These are phyloP conservation scores for Diaporthe velutina DNA, from an alignment of 2,329 filamentous ascomycete genomes.

Conservation along the genomic window DNA sequence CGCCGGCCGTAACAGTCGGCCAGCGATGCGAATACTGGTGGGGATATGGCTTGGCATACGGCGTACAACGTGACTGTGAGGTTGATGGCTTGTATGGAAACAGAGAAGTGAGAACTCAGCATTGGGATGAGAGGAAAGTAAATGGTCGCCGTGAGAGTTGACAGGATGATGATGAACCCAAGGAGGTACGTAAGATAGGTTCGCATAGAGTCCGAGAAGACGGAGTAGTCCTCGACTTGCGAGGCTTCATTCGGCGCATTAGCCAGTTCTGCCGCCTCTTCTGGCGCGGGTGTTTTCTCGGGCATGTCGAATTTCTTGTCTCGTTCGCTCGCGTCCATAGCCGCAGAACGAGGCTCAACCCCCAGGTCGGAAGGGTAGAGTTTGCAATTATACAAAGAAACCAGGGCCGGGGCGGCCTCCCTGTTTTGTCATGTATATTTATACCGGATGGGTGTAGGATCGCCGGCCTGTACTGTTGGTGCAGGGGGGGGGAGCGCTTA, in stretches of 20 bases:
- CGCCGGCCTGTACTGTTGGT: not conserved
- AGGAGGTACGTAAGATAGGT: conserved; percentile 7
- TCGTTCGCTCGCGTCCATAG: not conserved
- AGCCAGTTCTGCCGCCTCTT: not conserved
- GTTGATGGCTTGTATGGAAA: conserved; percentile 52
- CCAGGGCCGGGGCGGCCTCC: not conserved
- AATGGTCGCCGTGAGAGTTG: conserved; percentile 55
- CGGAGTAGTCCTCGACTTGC: not conserved
- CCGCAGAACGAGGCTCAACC: not conserved
- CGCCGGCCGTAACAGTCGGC: conserved; percentile 68
- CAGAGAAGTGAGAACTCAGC: conserved; percentile 47
- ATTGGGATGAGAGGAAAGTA: conserved; percentile 55
- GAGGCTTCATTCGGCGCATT: not conserved
- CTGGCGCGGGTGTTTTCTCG: not conserved
- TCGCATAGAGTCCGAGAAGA: not conserved
- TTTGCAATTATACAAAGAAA: not conserved
- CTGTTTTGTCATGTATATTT: not conserved
- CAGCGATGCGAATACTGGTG: conserved; percentile 68
- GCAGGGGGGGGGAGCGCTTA: not conserved
- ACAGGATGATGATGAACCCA: conserved; percentile 4
- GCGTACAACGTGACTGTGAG: conserved; percentile 67
- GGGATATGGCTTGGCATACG: conserved; percentile 70
- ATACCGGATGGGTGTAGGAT: not conserved
- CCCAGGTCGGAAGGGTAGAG: not conserved
- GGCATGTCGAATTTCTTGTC: not conserved